A percentile compares a stretch with the other conserved stretches of the same genome.
Conservation (phyloP, 2,329 filamentous ascomycete genomes). For the Mycosphaerella arachidis region DNA sequence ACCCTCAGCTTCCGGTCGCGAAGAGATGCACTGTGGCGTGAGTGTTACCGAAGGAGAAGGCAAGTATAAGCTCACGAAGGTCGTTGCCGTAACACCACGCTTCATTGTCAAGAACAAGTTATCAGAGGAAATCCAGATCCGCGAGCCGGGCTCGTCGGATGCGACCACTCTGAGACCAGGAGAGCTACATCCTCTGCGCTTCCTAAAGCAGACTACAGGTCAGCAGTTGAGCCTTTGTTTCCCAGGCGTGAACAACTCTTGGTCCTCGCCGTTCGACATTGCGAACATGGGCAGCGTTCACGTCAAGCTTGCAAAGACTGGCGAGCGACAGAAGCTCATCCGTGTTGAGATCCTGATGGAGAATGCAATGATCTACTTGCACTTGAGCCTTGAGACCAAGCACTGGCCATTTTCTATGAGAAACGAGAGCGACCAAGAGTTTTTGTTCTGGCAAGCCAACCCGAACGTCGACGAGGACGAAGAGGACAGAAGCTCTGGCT, state of each 20-base stretch:
- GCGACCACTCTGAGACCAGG: slow-evolving; percentile 72
- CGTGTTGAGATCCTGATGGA: slow-evolving; percentile 89
- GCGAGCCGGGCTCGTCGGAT: slow-evolving; percentile 86
- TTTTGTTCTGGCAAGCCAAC: slow-evolving; percentile 92
- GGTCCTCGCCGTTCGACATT: slow-evolving; percentile 97
- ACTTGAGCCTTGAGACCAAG: slow-evolving; percentile 83
- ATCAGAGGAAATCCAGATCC: slow-evolving; percentile 79
- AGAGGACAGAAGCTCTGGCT: slow-evolving; percentile 73
- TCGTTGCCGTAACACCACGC: slow-evolving; percentile 85
- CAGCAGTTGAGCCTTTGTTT: slow-evolving; percentile 94
- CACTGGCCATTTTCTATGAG: slow-evolving; percentile 99
- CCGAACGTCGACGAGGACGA: slow-evolving; percentile 91
- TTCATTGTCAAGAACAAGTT: slow-evolving; percentile 94
- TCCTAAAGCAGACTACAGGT: slow-evolving; percentile 73
- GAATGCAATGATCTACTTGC: slow-evolving; percentile 86
- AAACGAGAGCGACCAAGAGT: slow-evolving; percentile 95
- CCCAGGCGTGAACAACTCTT: slow-evolving; percentile 90
- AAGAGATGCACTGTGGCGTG: slow-evolving; percentile 87
- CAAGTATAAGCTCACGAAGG: slow-evolving; percentile 96
- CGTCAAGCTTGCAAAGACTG: slow-evolving; percentile 86
- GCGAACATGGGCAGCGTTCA: slow-evolving; percentile 89
- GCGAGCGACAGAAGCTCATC: slow-evolving; percentile 82
- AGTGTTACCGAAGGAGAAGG: slow-evolving; percentile 86
- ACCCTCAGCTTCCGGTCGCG: slow-evolving; percentile 63
- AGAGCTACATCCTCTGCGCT: slow-evolving; percentile 82